These are phyloP conservation scores for Eimeria tenella DNA, from an alignment of 169 alveolate genomes.

Conservation along the genomic window DNA sequence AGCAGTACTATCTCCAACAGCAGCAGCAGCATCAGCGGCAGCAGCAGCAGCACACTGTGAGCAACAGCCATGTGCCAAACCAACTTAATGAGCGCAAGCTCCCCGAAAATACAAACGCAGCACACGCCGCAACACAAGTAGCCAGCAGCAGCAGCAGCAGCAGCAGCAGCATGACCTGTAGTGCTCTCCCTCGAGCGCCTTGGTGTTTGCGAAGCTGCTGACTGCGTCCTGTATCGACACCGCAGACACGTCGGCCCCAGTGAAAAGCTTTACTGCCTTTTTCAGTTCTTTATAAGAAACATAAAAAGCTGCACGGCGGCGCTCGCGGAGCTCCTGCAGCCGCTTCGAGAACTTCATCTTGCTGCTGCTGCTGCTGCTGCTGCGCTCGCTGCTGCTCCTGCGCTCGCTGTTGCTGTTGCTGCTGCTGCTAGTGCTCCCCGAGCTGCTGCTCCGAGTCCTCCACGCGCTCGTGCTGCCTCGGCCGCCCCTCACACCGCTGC, in stretches of 20 bases:
- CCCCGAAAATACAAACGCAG: neutral
- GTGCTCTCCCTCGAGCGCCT: conserved; percentile 85
- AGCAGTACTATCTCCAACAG: neutral
- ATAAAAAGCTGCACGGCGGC: conserved; percentile 82
- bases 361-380: conserved; percentile 37
- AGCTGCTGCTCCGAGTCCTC: neutral
- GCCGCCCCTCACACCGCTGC: too few species aligned
- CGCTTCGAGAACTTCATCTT: conserved; percentile 86
- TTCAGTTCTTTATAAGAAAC: conserved; percentile 87
- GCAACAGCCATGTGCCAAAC: neutral
- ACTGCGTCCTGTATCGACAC: conserved; percentile 86
- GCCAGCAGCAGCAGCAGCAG: neutral
- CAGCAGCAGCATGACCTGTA: conserved; percentile 68
- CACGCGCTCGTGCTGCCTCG: neutral
- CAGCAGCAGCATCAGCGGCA: neutral
- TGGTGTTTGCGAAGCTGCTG: conserved; percentile 82
- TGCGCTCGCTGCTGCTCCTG: neutral
- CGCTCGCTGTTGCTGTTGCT: neutral
- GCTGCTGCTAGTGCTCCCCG: too few species aligned
- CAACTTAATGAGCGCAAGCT: neutral
- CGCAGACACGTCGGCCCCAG: conserved; percentile 86
- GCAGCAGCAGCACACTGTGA: conserved; percentile 32
- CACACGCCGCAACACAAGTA: conserved; percentile 1
- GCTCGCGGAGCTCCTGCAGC: conserved; percentile 84
- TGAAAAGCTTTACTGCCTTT: conserved; percentile 85